Evolutionary conservation across 768 basidiomycete genomes (phyloP).

Genomic region (Dendrothele bispora): DNA sequence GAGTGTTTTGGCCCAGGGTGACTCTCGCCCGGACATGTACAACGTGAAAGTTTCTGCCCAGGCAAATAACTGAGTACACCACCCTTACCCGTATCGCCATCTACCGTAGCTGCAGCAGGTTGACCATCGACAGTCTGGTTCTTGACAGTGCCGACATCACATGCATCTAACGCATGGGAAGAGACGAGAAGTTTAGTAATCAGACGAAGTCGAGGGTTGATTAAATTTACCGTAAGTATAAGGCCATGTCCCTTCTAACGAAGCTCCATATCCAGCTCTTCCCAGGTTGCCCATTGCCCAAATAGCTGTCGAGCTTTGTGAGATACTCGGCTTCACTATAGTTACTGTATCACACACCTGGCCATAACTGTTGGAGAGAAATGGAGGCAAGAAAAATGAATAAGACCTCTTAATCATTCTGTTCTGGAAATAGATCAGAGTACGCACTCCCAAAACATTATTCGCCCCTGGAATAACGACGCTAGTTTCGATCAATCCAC

Average conservation of each 20-base stretch:
- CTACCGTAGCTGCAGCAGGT: constrained; percentile 37
- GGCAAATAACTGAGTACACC: constrained; percentile 44
- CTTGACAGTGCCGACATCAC: constrained; percentile 57
- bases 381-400: no score
- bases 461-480: constrained; percentile 70
- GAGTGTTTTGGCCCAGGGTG: constrained; percentile 54
- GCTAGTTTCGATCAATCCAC: constrained; percentile 69
- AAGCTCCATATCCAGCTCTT: constrained; percentile 56
- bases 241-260: constrained; percentile 51
- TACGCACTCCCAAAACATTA: constrained; percentile 72
- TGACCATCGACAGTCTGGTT: constrained; percentile 51
- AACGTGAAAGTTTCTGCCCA: constrained; percentile 56
- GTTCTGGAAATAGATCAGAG: constrained; percentile 65
- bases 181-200: not conserved
- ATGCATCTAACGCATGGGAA: constrained; percentile 51
- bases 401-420: constrained; percentile 16
- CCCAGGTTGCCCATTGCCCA: constrained; percentile 36
- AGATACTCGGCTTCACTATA: no score
- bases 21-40: constrained; percentile 56
- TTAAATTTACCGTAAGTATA: constrained; percentile 32
- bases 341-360: no score
- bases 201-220: not conserved
- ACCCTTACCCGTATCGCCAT: constrained; percentile 30
- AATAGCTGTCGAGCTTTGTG: constrained; percentile 86
- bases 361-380: no score